Conservation (phyloP, 1,284 basidiomycete species). For the Prillingera fragicola region DNA sequence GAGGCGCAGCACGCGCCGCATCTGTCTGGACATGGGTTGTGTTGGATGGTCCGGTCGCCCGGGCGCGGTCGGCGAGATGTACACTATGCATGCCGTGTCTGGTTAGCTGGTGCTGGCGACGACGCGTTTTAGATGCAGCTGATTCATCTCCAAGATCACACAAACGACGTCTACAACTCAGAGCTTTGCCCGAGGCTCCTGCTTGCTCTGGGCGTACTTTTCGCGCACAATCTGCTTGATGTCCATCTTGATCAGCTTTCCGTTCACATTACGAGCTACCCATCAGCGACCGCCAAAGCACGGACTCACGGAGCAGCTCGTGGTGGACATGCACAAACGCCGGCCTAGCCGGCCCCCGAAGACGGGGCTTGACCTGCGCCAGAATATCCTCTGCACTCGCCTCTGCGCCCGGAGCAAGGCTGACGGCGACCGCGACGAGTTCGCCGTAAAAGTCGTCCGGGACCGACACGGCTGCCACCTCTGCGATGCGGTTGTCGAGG, state of each 20-base stretch:
- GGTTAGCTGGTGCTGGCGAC: neutral
- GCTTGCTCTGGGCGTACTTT: neutral
- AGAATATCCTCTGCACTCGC: slow-evolving; percentile 7
- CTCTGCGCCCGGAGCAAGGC: slow-evolving; percentile 15
- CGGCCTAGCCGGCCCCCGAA: no score
- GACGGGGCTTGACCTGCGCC: slow-evolving; percentile 6
- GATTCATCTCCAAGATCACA: no score
- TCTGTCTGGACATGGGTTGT: no score
- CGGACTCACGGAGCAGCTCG: slow-evolving; percentile 11
- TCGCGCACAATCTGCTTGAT: slow-evolving; percentile 6
- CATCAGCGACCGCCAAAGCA: neutral
- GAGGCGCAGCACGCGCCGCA: no score
- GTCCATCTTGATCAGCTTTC: slow-evolving; percentile 9
- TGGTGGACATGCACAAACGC: no score
- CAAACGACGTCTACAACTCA: slow-evolving; percentile 4
- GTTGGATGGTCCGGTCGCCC: neutral
- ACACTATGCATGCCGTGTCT: slow-evolving; percentile 22
- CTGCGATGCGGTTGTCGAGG: slow-evolving; percentile 28
- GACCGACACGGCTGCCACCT: slow-evolving; percentile 36
- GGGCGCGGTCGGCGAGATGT: slow-evolving; percentile 12
- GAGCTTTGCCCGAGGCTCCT: neutral
- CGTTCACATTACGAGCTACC: slow-evolving; percentile 4
- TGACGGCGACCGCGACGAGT: slow-evolving; percentile 34
- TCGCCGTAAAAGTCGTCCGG: slow-evolving; percentile 37
- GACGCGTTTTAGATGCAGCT: no score